These are phyloP conservation scores for Alternaria tenuissima DNA, from an alignment of 2,329 filamentous ascomycete species.

Conservation along the genomic window DNA sequence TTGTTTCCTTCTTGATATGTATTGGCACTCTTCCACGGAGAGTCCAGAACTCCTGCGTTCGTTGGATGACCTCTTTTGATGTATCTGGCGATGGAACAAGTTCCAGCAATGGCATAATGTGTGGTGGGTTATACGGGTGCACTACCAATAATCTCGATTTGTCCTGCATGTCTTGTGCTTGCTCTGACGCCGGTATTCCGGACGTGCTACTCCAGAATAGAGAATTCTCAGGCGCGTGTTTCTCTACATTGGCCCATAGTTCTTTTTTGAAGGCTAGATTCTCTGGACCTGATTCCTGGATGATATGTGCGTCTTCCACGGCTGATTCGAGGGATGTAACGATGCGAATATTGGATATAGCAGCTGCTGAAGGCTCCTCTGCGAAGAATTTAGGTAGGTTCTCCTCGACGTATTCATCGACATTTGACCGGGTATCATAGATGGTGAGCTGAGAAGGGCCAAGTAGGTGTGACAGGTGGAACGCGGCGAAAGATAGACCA, in stretches of 20 bases:
- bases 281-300: constrained; percentile 69
- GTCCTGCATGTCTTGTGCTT: constrained; percentile 55
- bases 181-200: constrained; percentile 64
- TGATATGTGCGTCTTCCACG: constrained; percentile 58
- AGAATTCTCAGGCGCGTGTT: constrained; percentile 53
- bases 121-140: constrained; percentile 69
- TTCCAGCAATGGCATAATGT: constrained; percentile 68
- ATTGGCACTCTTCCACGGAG: constrained; percentile 56
- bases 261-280: constrained; percentile 60
- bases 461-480: constrained; percentile 59
- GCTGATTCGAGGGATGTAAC: constrained; percentile 51
- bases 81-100: constrained; percentile 62
- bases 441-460: constrained; percentile 55
- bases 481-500: constrained; percentile 64
- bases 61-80: constrained; percentile 45
- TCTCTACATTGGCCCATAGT: constrained; percentile 62
- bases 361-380: constrained; percentile 9
- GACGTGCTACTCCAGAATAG: constrained; percentile 67
- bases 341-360: constrained; percentile 48
- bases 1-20: constrained; percentile 60
- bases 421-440: constrained; percentile 60
- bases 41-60: constrained; percentile 59
- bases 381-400: constrained; percentile 56
- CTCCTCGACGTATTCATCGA: constrained; percentile 54
- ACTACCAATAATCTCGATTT: constrained; percentile 61